Evolutionary conservation across 2,329 filamentous ascomycete genomes (phyloP).

Genomic region (Macrophomina phaseolina): DNA sequence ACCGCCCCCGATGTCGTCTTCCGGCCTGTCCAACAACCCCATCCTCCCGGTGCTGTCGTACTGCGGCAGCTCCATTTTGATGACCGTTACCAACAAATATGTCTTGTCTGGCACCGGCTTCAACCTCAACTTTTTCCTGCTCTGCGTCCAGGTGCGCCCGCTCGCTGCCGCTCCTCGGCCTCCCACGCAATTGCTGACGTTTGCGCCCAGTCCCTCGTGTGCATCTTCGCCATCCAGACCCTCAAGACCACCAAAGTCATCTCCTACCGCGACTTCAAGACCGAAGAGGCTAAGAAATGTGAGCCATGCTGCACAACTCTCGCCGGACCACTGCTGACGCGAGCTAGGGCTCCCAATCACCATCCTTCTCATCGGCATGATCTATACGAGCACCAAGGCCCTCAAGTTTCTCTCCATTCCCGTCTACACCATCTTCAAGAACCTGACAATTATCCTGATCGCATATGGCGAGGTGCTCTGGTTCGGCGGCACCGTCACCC

Average conservation of each 20-base stretch:
- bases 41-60: constrained; percentile 84
- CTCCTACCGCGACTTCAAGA: constrained; percentile 81
- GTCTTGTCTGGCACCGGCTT: constrained; percentile 88
- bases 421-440: constrained; percentile 99
- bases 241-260: constrained; percentile 85
- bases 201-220: constrained; percentile 76
- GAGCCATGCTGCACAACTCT: constrained; percentile 44
- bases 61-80: constrained; percentile 94
- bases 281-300: constrained; percentile 93
- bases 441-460: constrained; percentile 97
- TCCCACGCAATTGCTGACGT: constrained; percentile 32
- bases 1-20: constrained; percentile 53
- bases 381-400: constrained; percentile 96
- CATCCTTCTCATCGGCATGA: constrained; percentile 95
- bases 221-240: constrained; percentile 79
- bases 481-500: constrained; percentile 92
- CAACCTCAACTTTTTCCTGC: constrained; percentile 96
- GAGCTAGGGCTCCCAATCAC: constrained; percentile 90
- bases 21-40: constrained; percentile 70
- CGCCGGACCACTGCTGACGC: constrained; percentile 29
- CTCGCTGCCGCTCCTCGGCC: background rate
- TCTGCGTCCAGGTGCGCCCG: constrained; percentile 81
- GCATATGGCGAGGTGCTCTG: constrained; percentile 98
- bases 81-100: constrained; percentile 99
- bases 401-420: constrained; percentile 96